These are phyloP conservation scores for Blastobotrys peoriensis DNA, from an alignment of 805 yeast genomes.

Conservation along the genomic window DNA sequence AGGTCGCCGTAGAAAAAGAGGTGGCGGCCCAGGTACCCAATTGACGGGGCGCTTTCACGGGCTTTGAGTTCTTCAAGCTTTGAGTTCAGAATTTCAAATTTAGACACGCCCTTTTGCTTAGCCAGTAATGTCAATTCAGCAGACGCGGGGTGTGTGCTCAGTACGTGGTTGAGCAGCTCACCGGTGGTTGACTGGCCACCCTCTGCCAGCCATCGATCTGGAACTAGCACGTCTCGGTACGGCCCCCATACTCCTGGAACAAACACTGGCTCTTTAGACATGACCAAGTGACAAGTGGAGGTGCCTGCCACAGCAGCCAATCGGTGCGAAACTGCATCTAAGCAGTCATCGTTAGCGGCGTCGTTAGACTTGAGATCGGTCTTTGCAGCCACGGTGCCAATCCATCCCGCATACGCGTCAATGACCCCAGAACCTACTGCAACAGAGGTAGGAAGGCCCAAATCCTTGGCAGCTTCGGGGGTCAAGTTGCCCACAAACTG, in stretches of 20 bases:
- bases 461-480: slow-evolving; percentile 62
- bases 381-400: slow-evolving; percentile 94
- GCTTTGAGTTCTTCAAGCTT: slow-evolving; percentile 60
- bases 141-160: slow-evolving; percentile 85
- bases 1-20: slow-evolving; percentile 92
- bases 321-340: slow-evolving; percentile 60
- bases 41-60: slow-evolving; percentile 56
- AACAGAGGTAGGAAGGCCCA: slow-evolving; percentile 75
- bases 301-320: slow-evolving; percentile 98
- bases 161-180: slow-evolving; percentile 80
- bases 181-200: slow-evolving; percentile 99
- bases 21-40: slow-evolving; percentile 75
- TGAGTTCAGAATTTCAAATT: slow-evolving; percentile 77
- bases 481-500: slow-evolving; percentile 75
- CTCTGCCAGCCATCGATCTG: slow-evolving; percentile 90
- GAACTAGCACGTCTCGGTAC: slow-evolving; percentile 86
- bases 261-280: slow-evolving; percentile 78
- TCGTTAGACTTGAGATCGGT: slow-evolving; percentile 38
- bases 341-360: slow-evolving; percentile 37
- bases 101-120: slow-evolving; percentile 54
- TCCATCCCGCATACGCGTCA: slow-evolving; percentile 98
- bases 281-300: slow-evolving; percentile 90
- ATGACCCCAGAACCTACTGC: slow-evolving; percentile 93
- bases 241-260: slow-evolving; percentile 99
- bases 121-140: slow-evolving; percentile 62